These are phyloP conservation scores for Cydonia oblonga DNA, from an alignment of 331 rosid genomes.

Conservation along the genomic window DNA sequence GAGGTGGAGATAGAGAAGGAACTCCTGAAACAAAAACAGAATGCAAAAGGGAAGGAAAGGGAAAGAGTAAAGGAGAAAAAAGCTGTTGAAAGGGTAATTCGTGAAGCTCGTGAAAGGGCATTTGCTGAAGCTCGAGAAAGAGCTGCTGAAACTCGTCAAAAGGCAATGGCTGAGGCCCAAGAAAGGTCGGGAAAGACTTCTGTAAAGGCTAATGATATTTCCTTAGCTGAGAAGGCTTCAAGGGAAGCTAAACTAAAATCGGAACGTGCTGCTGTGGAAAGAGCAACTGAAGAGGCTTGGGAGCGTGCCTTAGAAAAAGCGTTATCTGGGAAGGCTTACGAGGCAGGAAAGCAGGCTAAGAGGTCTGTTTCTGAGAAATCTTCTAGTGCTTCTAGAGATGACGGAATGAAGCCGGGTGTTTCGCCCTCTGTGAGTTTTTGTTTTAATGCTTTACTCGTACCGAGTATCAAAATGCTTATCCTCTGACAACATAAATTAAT, in stretches of 20 bases:
- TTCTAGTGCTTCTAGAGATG: constrained; percentile 32
- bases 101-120: constrained; percentile 92
- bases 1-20: constrained; percentile 39
- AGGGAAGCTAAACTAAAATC: constrained; percentile 73
- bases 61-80: constrained; percentile 60
- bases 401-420: constrained; percentile 31
- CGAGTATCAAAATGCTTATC: neutral
- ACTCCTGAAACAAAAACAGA: constrained; percentile 38
- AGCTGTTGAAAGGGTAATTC: constrained; percentile 78
- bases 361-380: constrained; percentile 30
- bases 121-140: constrained; percentile 76
- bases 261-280: constrained; percentile 93
- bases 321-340: constrained; percentile 58
- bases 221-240: constrained; percentile 57
- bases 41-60: constrained; percentile 53
- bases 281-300: constrained; percentile 80
- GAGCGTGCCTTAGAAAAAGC: constrained; percentile 82
- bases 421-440: constrained; percentile 16
- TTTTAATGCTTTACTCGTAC: neutral
- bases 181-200: constrained; percentile 49
- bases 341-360: constrained; percentile 54
- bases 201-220: constrained; percentile 43
- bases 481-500: neutral
- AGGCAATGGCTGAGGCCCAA: constrained; percentile 43
- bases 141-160: constrained; percentile 65